Base-by-base conservation (phyloP, 108 stramenopile species). In the Nannochloropsis oceanica region DNA sequence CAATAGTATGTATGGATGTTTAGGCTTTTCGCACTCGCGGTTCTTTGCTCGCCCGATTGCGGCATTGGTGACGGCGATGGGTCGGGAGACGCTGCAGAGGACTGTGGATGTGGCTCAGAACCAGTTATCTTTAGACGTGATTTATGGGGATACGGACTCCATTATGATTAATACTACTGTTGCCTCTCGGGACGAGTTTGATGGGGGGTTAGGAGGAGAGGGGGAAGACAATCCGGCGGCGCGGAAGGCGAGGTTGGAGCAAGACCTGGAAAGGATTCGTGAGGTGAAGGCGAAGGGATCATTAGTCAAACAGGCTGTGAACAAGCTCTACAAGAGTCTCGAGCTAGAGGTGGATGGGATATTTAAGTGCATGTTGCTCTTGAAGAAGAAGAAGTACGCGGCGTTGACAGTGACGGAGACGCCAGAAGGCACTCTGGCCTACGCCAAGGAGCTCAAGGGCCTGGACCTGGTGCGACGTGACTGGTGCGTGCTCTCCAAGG, bases 1-100 rank as follows among this genome's bases (percentile, higher is more conserved):
- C 86, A 99, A 99, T 94, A 97, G 96, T 18, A 99, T 99, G 99
- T 99, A 99, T 87, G 99, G 99, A 44, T 99, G 99, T 88, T 93
- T 99, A 26, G 99, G 97, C 34, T 99, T 99, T 90, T 93, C 94
- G 42, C 89, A 94, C 87, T 96, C 95, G 79, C 93, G 98, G 11
- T 99, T 99, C 91, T 99, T 92, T 86, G 98, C 98, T 26, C 94
- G 96, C 86, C 97, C 99, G 25, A 96, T 99, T 84, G 99, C 99
- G 27, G 99, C 99, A 13, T 91, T 98, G 43, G 94, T 99, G 79
- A 99, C 99, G 81, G 92, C 96, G 80, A 94, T 96, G 96, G 99
- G 99, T 43, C 95, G 99, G 73, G 96, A 98, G 84, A 97, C 96
- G 34, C 95, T 99, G 25, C 97, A 98, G 91, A 84, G 94, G 81